A percentile compares a stretch with the other conserved stretches of the same genome.
These are phyloP conservation scores for Parastagonospora avenae DNA, from an alignment of 2,329 filamentous ascomycete species.

Conservation along the genomic window DNA sequence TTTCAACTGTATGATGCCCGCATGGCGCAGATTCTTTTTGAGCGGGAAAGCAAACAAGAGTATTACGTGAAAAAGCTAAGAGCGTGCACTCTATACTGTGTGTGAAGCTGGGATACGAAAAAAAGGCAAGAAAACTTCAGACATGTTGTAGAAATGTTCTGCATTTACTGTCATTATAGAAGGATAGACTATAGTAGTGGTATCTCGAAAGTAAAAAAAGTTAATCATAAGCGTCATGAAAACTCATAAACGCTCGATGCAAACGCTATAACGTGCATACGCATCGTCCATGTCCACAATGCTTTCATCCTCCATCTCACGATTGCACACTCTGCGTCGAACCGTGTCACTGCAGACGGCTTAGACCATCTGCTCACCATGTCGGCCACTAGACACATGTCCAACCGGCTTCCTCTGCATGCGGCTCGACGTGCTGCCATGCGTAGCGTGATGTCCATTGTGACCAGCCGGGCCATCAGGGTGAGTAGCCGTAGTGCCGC, in stretches of 20 bases:
- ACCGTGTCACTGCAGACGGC: not conserved
- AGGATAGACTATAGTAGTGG: constrained; percentile 1
- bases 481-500: constrained; percentile 39
- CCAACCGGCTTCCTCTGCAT: constrained; percentile 40
- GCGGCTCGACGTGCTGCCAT: constrained; percentile 21
- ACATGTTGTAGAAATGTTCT: not conserved
- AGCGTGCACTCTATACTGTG: too few relatives aligned
- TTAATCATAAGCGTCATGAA: not conserved
- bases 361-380: constrained; percentile 32
- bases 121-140: too few relatives aligned
- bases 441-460: constrained; percentile 23
- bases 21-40: too few relatives aligned
- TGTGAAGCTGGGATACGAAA: too few relatives aligned
- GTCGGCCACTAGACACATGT: constrained; percentile 13
- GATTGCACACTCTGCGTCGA: not conserved
- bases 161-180: not conserved
- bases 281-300: not conserved
- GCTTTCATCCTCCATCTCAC: not conserved
- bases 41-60: too few relatives aligned
- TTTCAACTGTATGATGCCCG: too few relatives aligned
- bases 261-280: not conserved
- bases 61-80: too few relatives aligned
- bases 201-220: not conserved
- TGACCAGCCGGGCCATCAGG: constrained; percentile 34
- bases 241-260: not conserved